A percentile compares a stretch with the other conserved stretches of the same genome.
phyloP scores from a whole-genome alignment of 495 filamentous ascomycete genomes.

The Acidiella bohemica region DNA sequence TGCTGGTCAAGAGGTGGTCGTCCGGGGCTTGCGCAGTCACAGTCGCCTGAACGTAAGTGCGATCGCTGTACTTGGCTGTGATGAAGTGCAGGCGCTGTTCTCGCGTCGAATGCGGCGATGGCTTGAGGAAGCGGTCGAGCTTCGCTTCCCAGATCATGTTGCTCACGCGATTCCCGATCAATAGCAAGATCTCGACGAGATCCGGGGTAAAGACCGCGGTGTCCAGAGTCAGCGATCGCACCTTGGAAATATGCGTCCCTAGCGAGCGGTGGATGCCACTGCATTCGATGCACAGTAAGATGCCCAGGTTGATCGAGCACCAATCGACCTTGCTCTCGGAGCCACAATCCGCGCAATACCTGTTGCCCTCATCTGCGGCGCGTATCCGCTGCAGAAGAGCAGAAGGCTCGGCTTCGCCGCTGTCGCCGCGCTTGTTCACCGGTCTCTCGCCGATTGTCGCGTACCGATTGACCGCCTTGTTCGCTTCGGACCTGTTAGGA shows the following conservation, averaged over 20 bases:
- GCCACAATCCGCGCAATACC: conserved; percentile 88
- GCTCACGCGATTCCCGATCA: conserved; percentile 83
- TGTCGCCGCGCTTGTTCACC: conserved; percentile 50
- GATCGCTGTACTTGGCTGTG: conserved; percentile 83
- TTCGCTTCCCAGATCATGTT: conserved; percentile 95
- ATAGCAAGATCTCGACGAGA: conserved; percentile 84
- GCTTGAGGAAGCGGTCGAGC: conserved; percentile 58
- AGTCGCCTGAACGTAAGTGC: conserved; percentile 62
- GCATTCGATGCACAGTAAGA: conserved; percentile 95
- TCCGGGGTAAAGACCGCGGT: conserved; percentile 91
- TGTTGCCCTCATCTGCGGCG: conserved; percentile 84
- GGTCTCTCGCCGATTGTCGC: conserved; percentile 86
- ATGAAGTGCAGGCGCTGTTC: conserved; percentile 89
- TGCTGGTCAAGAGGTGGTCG: conserved; percentile 80
- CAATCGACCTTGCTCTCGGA: conserved; percentile 88
- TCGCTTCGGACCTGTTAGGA: conserved; percentile 37
- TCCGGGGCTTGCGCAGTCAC: conserved; percentile 70
- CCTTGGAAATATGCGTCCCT: conserved; percentile 94
- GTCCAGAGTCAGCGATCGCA: conserved; percentile 89
- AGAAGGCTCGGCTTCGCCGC: conserved; percentile 64
- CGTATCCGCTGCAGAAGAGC: conserved; percentile 76
- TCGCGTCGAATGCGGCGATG: conserved; percentile 57
- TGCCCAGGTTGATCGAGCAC: conserved; percentile 96
- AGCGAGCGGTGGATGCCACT: conserved; percentile 94
- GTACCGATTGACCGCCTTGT: conserved; percentile 55